Conservation (phyloP, 305 asterid genomes). For the Plantago lanceolata region DNA sequence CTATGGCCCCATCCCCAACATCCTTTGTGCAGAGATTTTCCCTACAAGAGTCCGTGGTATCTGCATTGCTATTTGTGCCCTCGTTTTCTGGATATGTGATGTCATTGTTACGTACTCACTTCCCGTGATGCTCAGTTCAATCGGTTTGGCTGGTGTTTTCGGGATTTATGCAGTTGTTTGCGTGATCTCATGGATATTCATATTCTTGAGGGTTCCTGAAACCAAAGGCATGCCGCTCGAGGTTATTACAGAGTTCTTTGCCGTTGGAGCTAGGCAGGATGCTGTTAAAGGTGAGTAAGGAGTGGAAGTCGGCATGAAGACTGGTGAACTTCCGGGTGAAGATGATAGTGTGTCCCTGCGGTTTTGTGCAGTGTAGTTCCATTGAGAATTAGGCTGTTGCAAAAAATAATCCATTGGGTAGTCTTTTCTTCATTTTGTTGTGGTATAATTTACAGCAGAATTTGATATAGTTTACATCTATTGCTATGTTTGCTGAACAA, state of each 20-base stretch:
- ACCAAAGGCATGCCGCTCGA: slow-evolving; percentile 77
- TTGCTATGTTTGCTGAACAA: background rate
- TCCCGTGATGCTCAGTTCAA: slow-evolving; percentile 46
- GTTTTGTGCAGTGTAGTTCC: slow-evolving; percentile 16
- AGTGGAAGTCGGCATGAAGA: background rate
- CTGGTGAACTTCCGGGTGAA: background rate
- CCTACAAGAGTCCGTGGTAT: slow-evolving; percentile 56
- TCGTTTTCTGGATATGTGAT: slow-evolving; percentile 43
- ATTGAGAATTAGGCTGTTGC: slow-evolving; percentile 8
- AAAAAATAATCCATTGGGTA: background rate
- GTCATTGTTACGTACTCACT: slow-evolving; percentile 46
- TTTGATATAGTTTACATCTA: background rate
- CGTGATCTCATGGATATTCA: slow-evolving; percentile 46
- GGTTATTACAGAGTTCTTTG: slow-evolving; percentile 56
- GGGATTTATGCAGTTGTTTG: slow-evolving; percentile 49
- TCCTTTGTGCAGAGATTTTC: slow-evolving; percentile 61
- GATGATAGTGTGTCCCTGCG: background rate
- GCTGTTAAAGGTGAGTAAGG: slow-evolving; percentile 7
- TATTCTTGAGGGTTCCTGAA: slow-evolving; percentile 62
- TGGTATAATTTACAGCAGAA: background rate
- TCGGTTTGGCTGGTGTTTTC: slow-evolving; percentile 57
- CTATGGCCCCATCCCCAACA: slow-evolving; percentile 65
- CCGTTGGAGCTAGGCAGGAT: slow-evolving; percentile 50
- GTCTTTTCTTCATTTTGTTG: slow-evolving; percentile 1
- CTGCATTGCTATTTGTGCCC: slow-evolving; percentile 58